phyloP scores from a whole-genome alignment of 2,329 filamentous ascomycete species.

The Phoma sp. region DNA sequence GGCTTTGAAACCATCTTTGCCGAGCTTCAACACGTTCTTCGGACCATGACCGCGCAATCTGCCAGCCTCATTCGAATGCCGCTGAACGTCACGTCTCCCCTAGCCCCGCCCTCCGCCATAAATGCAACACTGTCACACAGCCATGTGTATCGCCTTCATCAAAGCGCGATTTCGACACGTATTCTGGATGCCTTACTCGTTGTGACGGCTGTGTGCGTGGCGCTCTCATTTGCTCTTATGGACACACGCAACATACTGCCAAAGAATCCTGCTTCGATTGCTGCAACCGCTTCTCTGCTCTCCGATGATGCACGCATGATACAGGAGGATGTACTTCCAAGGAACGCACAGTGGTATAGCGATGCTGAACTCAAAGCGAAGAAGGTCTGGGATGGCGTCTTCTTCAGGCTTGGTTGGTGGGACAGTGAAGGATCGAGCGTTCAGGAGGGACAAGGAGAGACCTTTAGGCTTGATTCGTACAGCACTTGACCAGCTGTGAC shows the following conservation, averaged over 20 bases:
- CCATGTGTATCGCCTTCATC: not conserved
- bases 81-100: not conserved
- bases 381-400: not conserved
- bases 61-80: not conserved
- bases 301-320: not conserved
- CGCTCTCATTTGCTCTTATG: not conserved
- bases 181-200: not conserved
- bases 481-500: no score
- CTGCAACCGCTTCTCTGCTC: not conserved
- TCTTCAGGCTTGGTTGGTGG: slow-evolving; percentile 4
- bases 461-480: not conserved
- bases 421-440: not conserved
- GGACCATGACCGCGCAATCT: not conserved
- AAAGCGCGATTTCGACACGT: not conserved
- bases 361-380: not conserved
- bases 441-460: not conserved
- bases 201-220: not conserved
- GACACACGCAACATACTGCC: not conserved
- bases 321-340: not conserved
- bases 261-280: slow-evolving; percentile 1
- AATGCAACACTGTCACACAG: not conserved
- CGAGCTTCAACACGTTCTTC: slow-evolving; percentile 3
- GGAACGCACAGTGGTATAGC: not conserved
- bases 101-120: not conserved
- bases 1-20: not conserved